Percentiles rank a stretch among this genome's conserved stretches.
Conservation (phyloP, 345 rosid genomes). For the Rhizophora apiculata region DNA sequence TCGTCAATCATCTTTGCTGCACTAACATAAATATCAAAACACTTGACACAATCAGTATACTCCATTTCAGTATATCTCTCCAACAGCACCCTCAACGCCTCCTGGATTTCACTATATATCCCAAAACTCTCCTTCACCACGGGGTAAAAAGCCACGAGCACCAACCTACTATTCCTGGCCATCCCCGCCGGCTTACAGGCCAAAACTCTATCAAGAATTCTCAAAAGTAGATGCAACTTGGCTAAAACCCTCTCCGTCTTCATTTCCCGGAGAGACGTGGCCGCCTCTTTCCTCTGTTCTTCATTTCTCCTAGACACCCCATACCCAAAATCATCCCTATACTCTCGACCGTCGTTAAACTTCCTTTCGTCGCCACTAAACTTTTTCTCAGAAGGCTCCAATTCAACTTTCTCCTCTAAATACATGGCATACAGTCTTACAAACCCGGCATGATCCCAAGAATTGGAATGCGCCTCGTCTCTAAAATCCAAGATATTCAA, state of each 20-base stretch:
- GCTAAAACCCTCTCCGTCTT: constrained; percentile 11
- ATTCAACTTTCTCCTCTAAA: constrained; percentile 77
- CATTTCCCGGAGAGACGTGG: constrained; percentile 14
- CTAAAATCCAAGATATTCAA: constrained; percentile 78
- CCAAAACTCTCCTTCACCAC: constrained; percentile 27
- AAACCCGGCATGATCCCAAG: constrained; percentile 86
- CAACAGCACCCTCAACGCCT: constrained; percentile 19
- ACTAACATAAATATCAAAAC: constrained; percentile 25
- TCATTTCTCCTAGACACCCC: constrained; percentile 11
- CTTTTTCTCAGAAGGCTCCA: constrained; percentile 48
- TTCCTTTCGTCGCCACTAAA: neutral
- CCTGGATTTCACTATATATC: constrained; percentile 18
- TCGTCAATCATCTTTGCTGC: constrained; percentile 28
- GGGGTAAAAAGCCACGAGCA: constrained; percentile 13
- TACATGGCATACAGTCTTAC: constrained; percentile 68
- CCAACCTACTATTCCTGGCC: constrained; percentile 23
- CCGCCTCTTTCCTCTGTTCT: constrained; percentile 8
- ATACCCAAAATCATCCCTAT: constrained; percentile 14
- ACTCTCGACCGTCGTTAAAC: constrained; percentile 7
- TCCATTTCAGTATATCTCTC: constrained; percentile 30
- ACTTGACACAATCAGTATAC: constrained; percentile 18
- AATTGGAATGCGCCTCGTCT: constrained; percentile 74
- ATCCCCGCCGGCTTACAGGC: constrained; percentile 21
- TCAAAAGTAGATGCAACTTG: constrained; percentile 13
- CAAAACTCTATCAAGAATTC: constrained; percentile 25